Evolutionary conservation across 169 alveolate species (phyloP), one percentile per base, ranked within the genome.

Genomic region (Eimeria necatrix): DNA sequence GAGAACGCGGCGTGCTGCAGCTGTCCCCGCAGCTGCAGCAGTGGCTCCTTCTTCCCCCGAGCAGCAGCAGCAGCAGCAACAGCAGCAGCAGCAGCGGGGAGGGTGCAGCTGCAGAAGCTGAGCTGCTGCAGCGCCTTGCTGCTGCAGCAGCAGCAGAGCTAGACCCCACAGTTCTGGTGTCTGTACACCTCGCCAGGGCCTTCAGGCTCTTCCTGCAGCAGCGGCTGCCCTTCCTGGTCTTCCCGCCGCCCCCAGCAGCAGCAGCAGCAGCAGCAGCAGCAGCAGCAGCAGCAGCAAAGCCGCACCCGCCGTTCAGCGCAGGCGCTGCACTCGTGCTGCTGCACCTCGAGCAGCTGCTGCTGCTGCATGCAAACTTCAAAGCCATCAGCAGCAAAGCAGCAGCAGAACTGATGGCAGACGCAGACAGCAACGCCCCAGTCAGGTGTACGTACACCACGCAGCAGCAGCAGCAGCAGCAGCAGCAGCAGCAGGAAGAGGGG

Each of bases 281-380:
- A 64, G 76, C 26, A 9, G 18, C 76, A n/a, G 76, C 41, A 64
- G 76, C 18, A 64, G 76, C 76, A n/a, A n/a, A 10, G 76, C 76
- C 76, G 8, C 41, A 10, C 26, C 41, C 76, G 8, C 76, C 76
- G 8, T 64, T 64, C 76, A 64, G 76, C 76, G 76, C 32, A 8
- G 20, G 76, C 41, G 76, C 76, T n/a, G 76, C 76, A 5, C 26
- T 64, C 5, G 76, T 64, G 76, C 76, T 64, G 76, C 76, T 10
- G 76, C 76, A 64, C 76, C 8, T 64, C 20, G 41, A 64, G 76
- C 76, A 64, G 76, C 76, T 64, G 76, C 76, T 64, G 76, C 76
- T 64, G 76, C 76, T 64, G 76, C 76, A 64, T 20, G 76, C 26
- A 64, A 10, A 64, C 76, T 20, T 64, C 76, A 64, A 64, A 24